A percentile compares a stretch with the other conserved stretches of the same genome.
Evolutionary conservation across 179 eudicot genomes (phyloP).

Genomic region (Nepenthes alata): DNA sequence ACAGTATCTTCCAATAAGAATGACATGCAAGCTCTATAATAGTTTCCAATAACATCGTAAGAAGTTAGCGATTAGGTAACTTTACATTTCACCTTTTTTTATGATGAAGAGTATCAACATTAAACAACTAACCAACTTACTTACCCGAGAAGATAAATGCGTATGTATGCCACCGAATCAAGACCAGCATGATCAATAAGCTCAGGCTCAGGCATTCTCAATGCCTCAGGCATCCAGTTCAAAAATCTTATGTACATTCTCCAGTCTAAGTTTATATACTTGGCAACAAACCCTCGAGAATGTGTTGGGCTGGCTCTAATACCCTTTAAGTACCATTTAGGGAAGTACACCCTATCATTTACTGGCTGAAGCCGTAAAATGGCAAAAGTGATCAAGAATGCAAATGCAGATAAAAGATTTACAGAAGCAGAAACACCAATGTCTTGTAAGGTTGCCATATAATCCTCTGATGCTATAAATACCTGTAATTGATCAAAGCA

Average conservation of each 20-base stretch:
- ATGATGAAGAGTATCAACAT: not conserved
- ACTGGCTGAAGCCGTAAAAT: conserved; percentile 74
- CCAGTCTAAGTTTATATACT: conserved; percentile 54
- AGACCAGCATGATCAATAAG: conserved; percentile 94
- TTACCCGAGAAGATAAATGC: conserved; percentile 92
- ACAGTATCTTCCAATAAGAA: not conserved
- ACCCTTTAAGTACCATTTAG: conserved; percentile 80
- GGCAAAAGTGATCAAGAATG: conserved; percentile 68
- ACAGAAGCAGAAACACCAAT: conserved; percentile 52
- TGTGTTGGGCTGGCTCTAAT: conserved; percentile 46
- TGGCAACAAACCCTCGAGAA: conserved; percentile 28
- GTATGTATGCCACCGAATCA: conserved; percentile 80
- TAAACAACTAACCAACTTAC: conserved; percentile 11
- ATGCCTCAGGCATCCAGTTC: conserved; percentile 95
- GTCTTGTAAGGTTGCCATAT: conserved; percentile 63
- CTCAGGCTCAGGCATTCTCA: conserved; percentile 93
- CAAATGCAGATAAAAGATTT: conserved; percentile 50
- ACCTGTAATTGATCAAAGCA: no score
- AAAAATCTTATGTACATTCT: conserved; percentile 62
- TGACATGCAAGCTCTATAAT: not conserved
- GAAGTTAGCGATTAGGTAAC: not conserved
- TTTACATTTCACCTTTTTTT: no score
- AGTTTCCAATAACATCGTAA: not conserved
- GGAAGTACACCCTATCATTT: conserved; percentile 80
- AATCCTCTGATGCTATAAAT: no score